phyloP scores from a whole-genome alignment of 1,284 basidiomycete species.

The Boletus mariae region DNA sequence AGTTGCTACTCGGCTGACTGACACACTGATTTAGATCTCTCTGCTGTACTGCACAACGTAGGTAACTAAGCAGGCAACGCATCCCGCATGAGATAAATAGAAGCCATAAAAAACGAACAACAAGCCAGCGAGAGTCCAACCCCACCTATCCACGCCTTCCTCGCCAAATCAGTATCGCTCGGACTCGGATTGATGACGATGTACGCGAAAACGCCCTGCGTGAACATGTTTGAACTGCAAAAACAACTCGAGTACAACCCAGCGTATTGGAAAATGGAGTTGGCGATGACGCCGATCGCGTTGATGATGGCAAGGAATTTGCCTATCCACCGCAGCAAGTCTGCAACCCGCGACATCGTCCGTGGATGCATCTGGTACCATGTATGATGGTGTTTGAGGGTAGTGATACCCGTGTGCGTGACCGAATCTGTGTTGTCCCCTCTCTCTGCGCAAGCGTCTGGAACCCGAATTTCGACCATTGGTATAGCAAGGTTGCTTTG shows the following conservation, averaged over 20 bases:
- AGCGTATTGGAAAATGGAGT: slow-evolving; percentile 22
- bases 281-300: slow-evolving; percentile 18
- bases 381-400: background rate
- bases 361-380: background rate
- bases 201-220: slow-evolving; percentile 10
- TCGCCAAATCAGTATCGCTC: no score
- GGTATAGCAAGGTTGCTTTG: background rate
- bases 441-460: background rate
- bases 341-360: slow-evolving; percentile 3
- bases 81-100: no score
- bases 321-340: slow-evolving; percentile 23
- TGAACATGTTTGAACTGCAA: slow-evolving; percentile 20
- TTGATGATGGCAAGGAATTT: slow-evolving; percentile 25
- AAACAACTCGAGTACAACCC: slow-evolving; percentile 23
- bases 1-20: no score
- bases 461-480: background rate
- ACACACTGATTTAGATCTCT: no score
- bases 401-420: background rate
- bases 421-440: background rate
- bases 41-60: no score
- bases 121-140: no score
- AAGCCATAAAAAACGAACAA: no score
- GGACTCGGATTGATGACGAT: no score
- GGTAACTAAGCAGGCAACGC: no score
- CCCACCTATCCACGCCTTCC: no score